phyloP scores from a whole-genome alignment of 2,329 filamentous ascomycete species.

The Escovopsis sp. region DNA sequence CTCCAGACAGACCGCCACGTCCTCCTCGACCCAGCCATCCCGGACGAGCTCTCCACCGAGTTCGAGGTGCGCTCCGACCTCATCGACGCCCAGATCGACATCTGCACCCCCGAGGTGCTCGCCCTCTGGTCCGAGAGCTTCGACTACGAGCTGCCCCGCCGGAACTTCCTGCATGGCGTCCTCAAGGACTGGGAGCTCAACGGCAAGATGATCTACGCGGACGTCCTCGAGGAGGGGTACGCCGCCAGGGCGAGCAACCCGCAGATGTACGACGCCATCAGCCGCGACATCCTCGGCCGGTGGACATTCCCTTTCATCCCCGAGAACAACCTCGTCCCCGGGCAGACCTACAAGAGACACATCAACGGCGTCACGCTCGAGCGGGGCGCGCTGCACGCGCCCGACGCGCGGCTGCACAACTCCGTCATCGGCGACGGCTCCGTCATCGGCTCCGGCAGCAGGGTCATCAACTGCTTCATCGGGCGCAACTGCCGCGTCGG shows the following conservation, averaged over 20 bases:
- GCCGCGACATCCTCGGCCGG: constrained; percentile 67
- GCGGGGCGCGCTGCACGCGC: constrained; percentile 56
- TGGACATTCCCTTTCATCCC: constrained; percentile 85
- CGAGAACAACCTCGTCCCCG: constrained; percentile 69
- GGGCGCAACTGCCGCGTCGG: constrained; percentile 79
- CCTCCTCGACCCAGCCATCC: constrained; percentile 63
- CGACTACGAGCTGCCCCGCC: constrained; percentile 80
- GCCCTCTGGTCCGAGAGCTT: constrained; percentile 96
- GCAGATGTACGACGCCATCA: constrained; percentile 79
- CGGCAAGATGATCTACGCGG: constrained; percentile 88
- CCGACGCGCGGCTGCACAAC: constrained; percentile 53
- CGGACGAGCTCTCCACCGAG: constrained; percentile 53
- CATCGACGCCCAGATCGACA: constrained; percentile 89
- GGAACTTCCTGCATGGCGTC: constrained; percentile 81
- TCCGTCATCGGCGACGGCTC: constrained; percentile 67
- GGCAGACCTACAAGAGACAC: constrained; percentile 58
- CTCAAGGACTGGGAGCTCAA: constrained; percentile 95
- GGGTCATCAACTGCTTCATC: constrained; percentile 61
- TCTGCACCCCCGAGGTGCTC: constrained; percentile 89
- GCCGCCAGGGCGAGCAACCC: constrained; percentile 75
- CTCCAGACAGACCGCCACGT: constrained; percentile 49
- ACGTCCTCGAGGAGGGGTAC: constrained; percentile 71
- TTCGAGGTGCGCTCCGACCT: constrained; percentile 76
- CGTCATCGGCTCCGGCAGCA: constrained; percentile 55
- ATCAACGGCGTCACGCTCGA: constrained; percentile 64